Conservation (phyloP, 371 early-diverging fungal genomes). For the Mortierella sp. region DNA sequence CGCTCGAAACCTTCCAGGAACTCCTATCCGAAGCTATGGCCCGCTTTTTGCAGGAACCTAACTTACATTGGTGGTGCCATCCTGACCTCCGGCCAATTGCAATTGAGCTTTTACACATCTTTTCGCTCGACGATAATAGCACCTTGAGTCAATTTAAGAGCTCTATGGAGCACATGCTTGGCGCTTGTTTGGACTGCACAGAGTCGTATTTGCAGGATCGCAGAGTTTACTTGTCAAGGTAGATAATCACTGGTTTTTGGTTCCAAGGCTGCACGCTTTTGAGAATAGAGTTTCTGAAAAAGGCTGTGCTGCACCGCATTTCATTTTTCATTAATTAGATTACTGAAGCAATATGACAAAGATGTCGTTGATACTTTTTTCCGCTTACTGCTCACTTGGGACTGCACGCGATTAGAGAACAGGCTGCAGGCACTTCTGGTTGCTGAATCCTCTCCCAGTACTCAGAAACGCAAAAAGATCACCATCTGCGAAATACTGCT, state of each 20-base stretch:
- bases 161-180: constrained; percentile 25
- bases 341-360: constrained; percentile 15
- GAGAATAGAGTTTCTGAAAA: not conserved
- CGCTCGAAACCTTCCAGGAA: constrained; percentile 21
- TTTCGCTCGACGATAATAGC: constrained; percentile 27
- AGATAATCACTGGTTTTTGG: not conserved
- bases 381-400: constrained; percentile 36
- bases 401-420: constrained; percentile 22
- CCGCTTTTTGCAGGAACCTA: constrained; percentile 26
- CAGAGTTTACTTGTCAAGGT: constrained; percentile 28
- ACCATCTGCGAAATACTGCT: constrained; percentile 38
- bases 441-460: constrained; percentile 1
- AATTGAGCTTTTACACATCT: constrained; percentile 36
- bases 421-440: constrained; percentile 10
- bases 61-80: constrained; percentile 54
- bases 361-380: constrained; percentile 32
- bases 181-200: constrained; percentile 30
- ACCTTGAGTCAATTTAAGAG: constrained; percentile 22
- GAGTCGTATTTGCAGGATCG: constrained; percentile 39
- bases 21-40: constrained; percentile 26
- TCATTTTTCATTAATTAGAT: constrained; percentile 2
- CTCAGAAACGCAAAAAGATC: constrained; percentile 20
- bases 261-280: not conserved
- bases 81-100: constrained; percentile 23
- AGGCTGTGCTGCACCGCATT: not conserved